Evolutionary conservation across 2,329 filamentous ascomycete genomes (phyloP), one percentile per base, ranked within the genome.

Genomic region (Diaporthe aspalathi): DNA sequence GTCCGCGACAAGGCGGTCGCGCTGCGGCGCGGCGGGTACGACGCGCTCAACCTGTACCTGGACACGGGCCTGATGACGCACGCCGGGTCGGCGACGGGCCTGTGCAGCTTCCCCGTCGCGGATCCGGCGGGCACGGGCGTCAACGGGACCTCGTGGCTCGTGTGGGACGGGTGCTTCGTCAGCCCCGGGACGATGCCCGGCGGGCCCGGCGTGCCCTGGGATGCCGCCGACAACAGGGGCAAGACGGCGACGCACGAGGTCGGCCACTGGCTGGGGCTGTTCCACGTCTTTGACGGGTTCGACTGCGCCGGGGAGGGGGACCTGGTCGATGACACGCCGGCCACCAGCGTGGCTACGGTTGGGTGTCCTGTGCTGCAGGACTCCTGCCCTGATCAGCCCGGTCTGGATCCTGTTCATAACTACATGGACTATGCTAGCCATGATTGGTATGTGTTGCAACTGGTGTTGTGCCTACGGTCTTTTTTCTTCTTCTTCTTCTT

Each of bases 341-440:
- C 43, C 16, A 38, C 60, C 1, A 24, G 29, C 9, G 57, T 63
- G 11, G 57, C 57, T 49, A 24, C 57, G 12, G 57, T 49, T 11
- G 60, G 60, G 45, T 65, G 60, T 50, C 45, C 29, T 50, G 45
- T 14, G 29, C 0, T 2, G 29, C 45, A 27, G 45, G 60, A 50
- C n/a, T 65, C 43, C 2, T 65, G 60, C 47, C 60, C 60, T 24
- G 60, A 38, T 1, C 29, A 24, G 45, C 60, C 29, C 3, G 43
- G 60, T 14, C 9, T 65, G 60, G 45, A 65, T 50, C 45, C 60
- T 50, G n/a, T 65, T 32, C 29, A 50, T 20, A 50, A 65, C 20
- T 50, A 50, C 29, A 65, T 50, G 60, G 45, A 50, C 29, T 65
- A 65, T 65, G 60, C 45, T 50, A 65, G 60, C n/a, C 60, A 50